Percentiles rank a stretch among this genome's conserved stretches.
Conservation (phyloP, 352 stramenopile species). For the Plasmopara viticola region DNA sequence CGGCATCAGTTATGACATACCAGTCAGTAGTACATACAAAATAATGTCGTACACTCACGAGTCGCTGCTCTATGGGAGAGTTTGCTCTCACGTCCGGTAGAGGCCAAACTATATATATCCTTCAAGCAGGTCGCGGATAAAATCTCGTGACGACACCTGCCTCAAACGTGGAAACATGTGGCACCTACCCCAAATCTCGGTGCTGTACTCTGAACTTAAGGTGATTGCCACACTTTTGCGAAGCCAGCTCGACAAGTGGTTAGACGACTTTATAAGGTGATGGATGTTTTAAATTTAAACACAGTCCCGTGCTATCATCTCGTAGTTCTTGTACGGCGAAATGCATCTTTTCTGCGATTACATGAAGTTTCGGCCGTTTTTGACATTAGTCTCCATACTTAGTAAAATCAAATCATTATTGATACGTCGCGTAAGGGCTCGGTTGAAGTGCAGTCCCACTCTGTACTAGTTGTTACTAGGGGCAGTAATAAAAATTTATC, state of each 20-base stretch:
- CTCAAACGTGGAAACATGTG: background rate
- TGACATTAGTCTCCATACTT: background rate
- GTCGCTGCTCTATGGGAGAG: too few relatives aligned
- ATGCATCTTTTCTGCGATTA: background rate
- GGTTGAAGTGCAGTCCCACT: constrained; percentile 2
- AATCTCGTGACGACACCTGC: background rate
- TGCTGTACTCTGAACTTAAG: background rate
- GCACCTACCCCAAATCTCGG: background rate
- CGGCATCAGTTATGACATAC: too few relatives aligned
- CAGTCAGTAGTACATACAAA: too few relatives aligned
- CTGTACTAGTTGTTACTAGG: background rate
- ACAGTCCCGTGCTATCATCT: too few relatives aligned
- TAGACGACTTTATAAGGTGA: too few relatives aligned
- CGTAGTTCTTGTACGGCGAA: background rate
- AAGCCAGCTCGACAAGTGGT: too few relatives aligned
- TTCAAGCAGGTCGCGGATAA: too few relatives aligned
- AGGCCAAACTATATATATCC: too few relatives aligned
- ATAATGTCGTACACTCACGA: too few relatives aligned
- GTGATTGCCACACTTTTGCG: too few relatives aligned
- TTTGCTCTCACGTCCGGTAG: too few relatives aligned
- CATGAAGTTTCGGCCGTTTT: background rate
- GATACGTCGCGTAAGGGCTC: constrained; percentile 1
- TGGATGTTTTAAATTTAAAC: too few relatives aligned
- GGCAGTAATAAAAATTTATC: constrained; percentile 1
- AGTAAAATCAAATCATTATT: background rate